Conservation (phyloP, 305 asterid species). For the Fraxinus ornus region DNA sequence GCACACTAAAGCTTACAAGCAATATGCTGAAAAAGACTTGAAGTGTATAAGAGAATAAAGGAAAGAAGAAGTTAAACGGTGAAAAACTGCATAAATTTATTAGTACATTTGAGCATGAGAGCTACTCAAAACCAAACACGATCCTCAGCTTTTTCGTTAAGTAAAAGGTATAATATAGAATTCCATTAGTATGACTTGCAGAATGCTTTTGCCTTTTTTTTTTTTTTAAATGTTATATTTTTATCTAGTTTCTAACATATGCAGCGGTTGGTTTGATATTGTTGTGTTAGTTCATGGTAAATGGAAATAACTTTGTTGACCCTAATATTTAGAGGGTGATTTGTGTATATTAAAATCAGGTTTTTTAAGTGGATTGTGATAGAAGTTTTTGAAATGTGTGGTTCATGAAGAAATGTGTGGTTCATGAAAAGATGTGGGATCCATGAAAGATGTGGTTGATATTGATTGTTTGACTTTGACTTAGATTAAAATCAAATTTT, state of each 20-base stretch:
- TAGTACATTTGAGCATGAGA: constrained; percentile 31
- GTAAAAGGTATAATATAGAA: constrained; percentile 30
- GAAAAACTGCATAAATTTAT: constrained; percentile 13
- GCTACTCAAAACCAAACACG: constrained; percentile 46
- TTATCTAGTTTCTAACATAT: not conserved
- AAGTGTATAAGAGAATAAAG: constrained; percentile 20
- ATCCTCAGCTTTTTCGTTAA: constrained; percentile 45
- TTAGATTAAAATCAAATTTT: too few species aligned
- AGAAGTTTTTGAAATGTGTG: too few species aligned
- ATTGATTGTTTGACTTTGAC: too few species aligned
- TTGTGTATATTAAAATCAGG: too few species aligned
- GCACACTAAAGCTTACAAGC: constrained; percentile 56
- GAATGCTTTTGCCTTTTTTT: constrained; percentile 14
- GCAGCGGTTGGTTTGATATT: not conserved
- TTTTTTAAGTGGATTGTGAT: too few species aligned
- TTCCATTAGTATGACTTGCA: constrained; percentile 14
- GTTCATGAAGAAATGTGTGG: too few species aligned
- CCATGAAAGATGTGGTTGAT: too few species aligned
- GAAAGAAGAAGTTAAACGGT: not conserved
- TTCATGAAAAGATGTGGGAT: too few species aligned
- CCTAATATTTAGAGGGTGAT: not conserved
- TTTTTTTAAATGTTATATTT: not conserved
- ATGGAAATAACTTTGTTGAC: not conserved
- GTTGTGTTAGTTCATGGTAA: not conserved
- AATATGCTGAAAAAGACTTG: constrained; percentile 42